Evolutionary conservation across 2,329 filamentous ascomycete genomes (phyloP).

Genomic region (Colletotrichum sp.): DNA sequence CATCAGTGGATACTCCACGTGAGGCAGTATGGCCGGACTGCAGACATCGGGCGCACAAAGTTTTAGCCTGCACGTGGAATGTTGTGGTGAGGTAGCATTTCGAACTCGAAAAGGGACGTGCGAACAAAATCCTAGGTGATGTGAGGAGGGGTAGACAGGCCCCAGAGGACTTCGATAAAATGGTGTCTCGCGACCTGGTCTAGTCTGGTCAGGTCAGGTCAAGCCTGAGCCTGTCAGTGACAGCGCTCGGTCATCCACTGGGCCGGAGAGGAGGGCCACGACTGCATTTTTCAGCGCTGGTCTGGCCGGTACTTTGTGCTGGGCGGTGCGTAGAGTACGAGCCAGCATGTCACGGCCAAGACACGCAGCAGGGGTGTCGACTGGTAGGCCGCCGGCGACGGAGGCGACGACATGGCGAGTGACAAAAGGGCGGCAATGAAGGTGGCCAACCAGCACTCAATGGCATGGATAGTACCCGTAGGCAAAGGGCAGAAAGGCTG

Average conservation of each 20-base stretch:
- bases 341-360: neutral
- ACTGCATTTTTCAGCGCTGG: neutral
- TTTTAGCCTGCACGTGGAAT: constrained; percentile 19
- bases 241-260: neutral
- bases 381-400: neutral
- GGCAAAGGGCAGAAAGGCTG: neutral
- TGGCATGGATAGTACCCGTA: constrained; percentile 5
- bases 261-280: neutral
- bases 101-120: constrained; percentile 13
- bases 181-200: neutral
- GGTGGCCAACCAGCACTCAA: neutral
- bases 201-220: neutral
- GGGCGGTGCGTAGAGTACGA: neutral
- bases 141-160: constrained; percentile 9
- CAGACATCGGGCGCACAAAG: constrained; percentile 20
- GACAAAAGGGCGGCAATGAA: neutral
- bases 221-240: neutral
- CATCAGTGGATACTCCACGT: constrained; percentile 23
- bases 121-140: neutral
- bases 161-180: neutral
- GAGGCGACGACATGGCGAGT: neutral
- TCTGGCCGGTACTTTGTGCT: neutral
- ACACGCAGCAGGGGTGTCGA: neutral
- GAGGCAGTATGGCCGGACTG: constrained; percentile 15
- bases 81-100: constrained; percentile 9